These are phyloP conservation scores for Pseudogymnoascus sp. DNA, from an alignment of 2,329 filamentous ascomycete genomes.

Conservation along the genomic window DNA sequence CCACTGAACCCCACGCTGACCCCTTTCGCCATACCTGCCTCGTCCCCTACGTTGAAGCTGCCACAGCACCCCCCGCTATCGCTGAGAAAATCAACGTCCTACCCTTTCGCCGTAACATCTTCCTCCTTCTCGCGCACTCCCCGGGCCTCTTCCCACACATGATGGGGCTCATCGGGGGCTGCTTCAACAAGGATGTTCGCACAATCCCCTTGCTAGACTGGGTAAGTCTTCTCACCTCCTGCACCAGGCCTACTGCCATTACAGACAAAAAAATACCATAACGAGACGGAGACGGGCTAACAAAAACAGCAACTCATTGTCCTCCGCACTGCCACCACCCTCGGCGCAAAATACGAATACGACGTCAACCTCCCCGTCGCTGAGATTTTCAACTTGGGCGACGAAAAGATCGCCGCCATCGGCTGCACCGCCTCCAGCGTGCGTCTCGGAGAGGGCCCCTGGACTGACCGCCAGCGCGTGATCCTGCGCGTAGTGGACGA, in stretches of 20 bases:
- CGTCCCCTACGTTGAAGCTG: not conserved
- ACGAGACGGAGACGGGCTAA: not conserved
- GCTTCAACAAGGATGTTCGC: not conserved
- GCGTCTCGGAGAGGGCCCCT: not conserved
- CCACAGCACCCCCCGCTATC: not conserved
- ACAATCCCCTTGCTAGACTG: not conserved
- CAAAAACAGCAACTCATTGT: constrained; percentile 21
- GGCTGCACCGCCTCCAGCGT: constrained; percentile 3
- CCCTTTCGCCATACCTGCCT: not conserved
- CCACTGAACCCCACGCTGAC: not conserved
- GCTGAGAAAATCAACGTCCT: not conserved
- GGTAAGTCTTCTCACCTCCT: not conserved
- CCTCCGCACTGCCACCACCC: constrained; percentile 20
- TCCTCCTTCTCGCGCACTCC: not conserved
- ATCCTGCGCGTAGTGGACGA: constrained; percentile 15
- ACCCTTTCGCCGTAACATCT: not conserved
- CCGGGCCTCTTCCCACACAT: not conserved
- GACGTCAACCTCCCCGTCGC: constrained; percentile 24
- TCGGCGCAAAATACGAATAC: constrained; percentile 22
- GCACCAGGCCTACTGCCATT: not conserved
- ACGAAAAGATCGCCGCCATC: constrained; percentile 14
- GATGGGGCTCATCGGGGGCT: not conserved
- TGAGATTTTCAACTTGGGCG: constrained; percentile 16
- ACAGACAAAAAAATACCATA: not conserved
- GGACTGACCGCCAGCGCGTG: constrained; percentile 16